Evolutionary conservation across 352 stramenopile genomes (phyloP).

Genomic region (Phytophthora pinifolia): DNA sequence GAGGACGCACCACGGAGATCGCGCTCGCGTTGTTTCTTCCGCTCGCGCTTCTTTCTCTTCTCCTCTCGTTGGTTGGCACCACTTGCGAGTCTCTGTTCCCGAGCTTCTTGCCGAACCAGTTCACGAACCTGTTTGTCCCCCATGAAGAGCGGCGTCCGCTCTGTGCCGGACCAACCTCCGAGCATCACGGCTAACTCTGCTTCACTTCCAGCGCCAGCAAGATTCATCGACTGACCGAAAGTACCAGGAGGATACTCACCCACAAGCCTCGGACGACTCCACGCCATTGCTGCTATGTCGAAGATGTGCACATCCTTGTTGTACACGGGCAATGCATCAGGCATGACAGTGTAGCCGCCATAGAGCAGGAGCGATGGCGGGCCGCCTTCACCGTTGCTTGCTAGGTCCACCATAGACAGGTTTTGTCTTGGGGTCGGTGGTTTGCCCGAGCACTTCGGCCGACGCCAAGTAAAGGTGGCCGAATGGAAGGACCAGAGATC

Average conservation of each 20-base stretch:
- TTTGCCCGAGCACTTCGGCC: conserved; percentile 66
- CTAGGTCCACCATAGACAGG: conserved; percentile 50
- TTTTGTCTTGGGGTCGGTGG: conserved; percentile 70
- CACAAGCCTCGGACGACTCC: conserved; percentile 68
- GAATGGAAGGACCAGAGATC: conserved; percentile 80
- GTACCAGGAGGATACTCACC: conserved; percentile 67
- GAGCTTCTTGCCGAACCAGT: conserved; percentile 49
- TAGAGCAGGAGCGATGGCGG: conserved; percentile 59
- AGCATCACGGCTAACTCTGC: conserved; percentile 64
- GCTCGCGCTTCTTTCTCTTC: conserved; percentile 35
- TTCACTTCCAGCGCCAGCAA: conserved; percentile 19
- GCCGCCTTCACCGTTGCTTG: conserved; percentile 12
- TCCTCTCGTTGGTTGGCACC: conserved; percentile 18
- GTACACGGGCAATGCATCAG: conserved; percentile 57
- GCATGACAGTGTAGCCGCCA: conserved; percentile 70
- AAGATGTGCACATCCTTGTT: conserved; percentile 78
- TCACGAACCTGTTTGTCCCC: conserved; percentile 70
- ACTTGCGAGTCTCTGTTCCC: conserved; percentile 56
- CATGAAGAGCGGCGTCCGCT: conserved; percentile 75
- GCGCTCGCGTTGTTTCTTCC: conserved; percentile 37
- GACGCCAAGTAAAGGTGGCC: conserved; percentile 68
- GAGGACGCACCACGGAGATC: conserved; percentile 47
- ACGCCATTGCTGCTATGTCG: conserved; percentile 51
- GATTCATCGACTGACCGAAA: conserved; percentile 59
- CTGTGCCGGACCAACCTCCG: conserved; percentile 75